Base-by-base conservation (phyloP, 352 stramenopile genomes). In the Phytophthora tubulina region DNA sequence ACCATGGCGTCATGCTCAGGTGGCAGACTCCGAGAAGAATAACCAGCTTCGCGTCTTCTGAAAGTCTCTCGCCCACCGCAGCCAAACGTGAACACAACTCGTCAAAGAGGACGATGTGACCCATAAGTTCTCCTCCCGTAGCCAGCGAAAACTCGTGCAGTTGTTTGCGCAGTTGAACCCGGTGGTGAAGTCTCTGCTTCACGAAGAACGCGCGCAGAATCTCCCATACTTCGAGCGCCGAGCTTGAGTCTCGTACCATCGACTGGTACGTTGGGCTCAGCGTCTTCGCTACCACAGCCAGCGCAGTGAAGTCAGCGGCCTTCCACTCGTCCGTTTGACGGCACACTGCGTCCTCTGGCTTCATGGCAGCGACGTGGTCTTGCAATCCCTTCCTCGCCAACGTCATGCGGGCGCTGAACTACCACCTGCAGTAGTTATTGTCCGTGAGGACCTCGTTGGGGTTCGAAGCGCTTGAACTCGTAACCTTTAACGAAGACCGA, bases 101-200 rank as follows among this genome's bases (percentile, higher is more conserved):
- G 30, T 79, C 39, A 13, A 79, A 72, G 4, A 27, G 13, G 3
- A 76, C 10, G 0, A 76, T 30, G 27, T 67, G 61, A 1, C 62
- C 21, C 54, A 76, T 76, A 15, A 70, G 38, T 14, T 72, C 21
- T 9, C 33, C 55, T 21, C 21, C 21, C 21, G 21, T 21, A 21
- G 21, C 21, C 21, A 21, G n/a, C n/a, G n/a, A n/a, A 21, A 66
- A 76, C 14, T 76, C 68, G 8, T 72, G 42, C 3, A 72, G 38
- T 57, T 76, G 61, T 38, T 67, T 72, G 13, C 68, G 52, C n/a
- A 76, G 55, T 35, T 76, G 68, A 14, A 76, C 68, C 5, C 62
- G 68, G 27, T 76, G 67, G 62, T 72, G 48, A 15, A 65, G 53
- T 14, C 35, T 68, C 56, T 72, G 50, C 21, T 76, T 67, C 11